These are phyloP conservation scores for Hortaea werneckii DNA, from an alignment of 2,329 filamentous ascomycete species.

Conservation along the genomic window DNA sequence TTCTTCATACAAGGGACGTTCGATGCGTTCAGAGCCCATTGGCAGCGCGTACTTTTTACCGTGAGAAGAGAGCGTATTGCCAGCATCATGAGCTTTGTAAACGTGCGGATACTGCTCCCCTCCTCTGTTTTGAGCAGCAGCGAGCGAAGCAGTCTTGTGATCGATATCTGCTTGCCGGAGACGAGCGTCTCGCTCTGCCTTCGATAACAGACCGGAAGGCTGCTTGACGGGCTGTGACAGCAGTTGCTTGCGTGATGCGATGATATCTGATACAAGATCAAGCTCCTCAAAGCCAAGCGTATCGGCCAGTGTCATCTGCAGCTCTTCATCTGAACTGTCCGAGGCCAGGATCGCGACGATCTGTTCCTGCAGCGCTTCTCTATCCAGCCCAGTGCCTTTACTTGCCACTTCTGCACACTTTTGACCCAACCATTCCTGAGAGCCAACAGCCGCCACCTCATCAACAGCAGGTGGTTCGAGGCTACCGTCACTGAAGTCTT, in stretches of 20 bases:
- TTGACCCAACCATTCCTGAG: constrained; percentile 55
- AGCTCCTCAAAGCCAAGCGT: constrained; percentile 88
- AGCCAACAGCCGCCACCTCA: constrained; percentile 21
- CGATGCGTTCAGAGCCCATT: constrained; percentile 58
- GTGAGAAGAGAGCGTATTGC: constrained; percentile 70
- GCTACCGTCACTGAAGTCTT: constrained; percentile 57
- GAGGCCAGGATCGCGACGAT: constrained; percentile 65
- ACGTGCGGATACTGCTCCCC: constrained; percentile 85
- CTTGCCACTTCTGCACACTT: constrained; percentile 59
- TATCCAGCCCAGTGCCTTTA: constrained; percentile 55
- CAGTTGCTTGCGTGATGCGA: constrained; percentile 64
- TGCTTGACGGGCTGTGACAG: constrained; percentile 32
- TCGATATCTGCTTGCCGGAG: constrained; percentile 66
- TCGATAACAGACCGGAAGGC: constrained; percentile 54
- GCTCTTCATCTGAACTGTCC: constrained; percentile 62
- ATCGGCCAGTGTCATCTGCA: constrained; percentile 85
- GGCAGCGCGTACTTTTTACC: constrained; percentile 80
- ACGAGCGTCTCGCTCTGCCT: constrained; percentile 66
- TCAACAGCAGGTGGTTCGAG: constrained; percentile 45
- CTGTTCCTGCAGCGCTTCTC: constrained; percentile 65
- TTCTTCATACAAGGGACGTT: constrained; percentile 75
- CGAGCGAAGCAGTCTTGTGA: constrained; percentile 69
- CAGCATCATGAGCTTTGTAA: constrained; percentile 71
- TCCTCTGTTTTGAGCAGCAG: constrained; percentile 57
- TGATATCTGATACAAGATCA: constrained; percentile 85